A percentile compares a stretch with the other conserved stretches of the same genome.
phyloP scores from a whole-genome alignment of 805 yeast species.

The Candida chauliodis region DNA sequence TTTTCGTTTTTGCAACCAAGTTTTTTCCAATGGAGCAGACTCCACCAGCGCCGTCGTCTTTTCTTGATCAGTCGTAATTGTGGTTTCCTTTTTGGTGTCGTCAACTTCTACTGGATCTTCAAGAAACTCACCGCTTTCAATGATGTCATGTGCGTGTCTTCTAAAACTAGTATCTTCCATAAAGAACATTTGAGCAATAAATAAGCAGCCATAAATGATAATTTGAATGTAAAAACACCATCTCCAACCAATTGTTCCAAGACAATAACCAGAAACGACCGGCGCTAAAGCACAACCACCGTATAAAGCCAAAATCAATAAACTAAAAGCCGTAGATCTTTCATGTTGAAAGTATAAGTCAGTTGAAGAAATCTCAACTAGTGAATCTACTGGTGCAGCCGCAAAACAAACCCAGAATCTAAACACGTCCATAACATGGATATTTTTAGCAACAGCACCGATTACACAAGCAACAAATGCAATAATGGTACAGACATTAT shows the following conservation, averaged over 20 bases:
- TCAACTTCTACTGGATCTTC: neutral
- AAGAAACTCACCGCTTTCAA: conserved; percentile 2
- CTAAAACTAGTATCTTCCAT: conserved; percentile 46
- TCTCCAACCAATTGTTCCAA: conserved; percentile 36
- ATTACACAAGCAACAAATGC: conserved; percentile 20
- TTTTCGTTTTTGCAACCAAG: conserved; percentile 35
- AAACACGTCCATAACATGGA: conserved; percentile 19
- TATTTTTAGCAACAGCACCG: conserved; percentile 22
- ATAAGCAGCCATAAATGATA: conserved; percentile 29
- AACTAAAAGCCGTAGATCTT: conserved; percentile 31
- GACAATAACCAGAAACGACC: conserved; percentile 41
- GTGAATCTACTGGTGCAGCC: conserved; percentile 44
- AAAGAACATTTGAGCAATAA: conserved; percentile 29
- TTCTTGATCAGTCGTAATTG: conserved; percentile 25
- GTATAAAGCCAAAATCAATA: conserved; percentile 38
- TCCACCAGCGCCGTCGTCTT: conserved; percentile 30
- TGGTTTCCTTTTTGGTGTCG: neutral
- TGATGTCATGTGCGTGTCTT: conserved; percentile 16
- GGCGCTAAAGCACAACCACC: conserved; percentile 44
- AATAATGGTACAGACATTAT: conserved; percentile 24
- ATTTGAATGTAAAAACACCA: conserved; percentile 34
- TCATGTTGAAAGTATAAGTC: conserved; percentile 45
- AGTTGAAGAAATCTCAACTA: conserved; percentile 45
- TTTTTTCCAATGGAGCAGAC: conserved; percentile 15
- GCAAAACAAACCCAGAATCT: conserved; percentile 27